Base-by-base conservation (phyloP, 768 basidiomycete species). In the Jaapia argillacea region DNA sequence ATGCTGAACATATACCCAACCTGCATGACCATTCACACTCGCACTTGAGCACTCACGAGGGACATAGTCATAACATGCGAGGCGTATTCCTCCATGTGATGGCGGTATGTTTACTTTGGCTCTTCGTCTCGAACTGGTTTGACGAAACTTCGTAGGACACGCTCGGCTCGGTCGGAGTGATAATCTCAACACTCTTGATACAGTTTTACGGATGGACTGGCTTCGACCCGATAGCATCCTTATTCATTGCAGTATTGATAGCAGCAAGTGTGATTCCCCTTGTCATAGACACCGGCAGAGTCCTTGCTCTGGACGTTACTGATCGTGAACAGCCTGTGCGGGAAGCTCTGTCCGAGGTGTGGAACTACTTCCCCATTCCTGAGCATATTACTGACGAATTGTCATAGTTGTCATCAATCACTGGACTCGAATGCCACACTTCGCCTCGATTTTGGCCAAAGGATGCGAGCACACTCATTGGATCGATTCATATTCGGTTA, bases 171-270 rank as follows among this genome's bases (percentile, higher is more conserved):
- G 92, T 98, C 18, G 96, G 96, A 14, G 96, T 99, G 14, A 99
- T 99, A 57, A 75, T 97, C 42, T 98, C 96, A 21, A 99, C 96
- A 2, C 67, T 98, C 14, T 74, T 98, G 43, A 98, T 99, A 48
- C 83, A 93, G 58, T 81, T 81, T 48, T 98, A 96, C 53, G 94
- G 96, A 20, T 98, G 93, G 92, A 97, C 94, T 10, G 92, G 92
- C 16, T 99, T 97, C 58, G 96, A 99, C 62, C 96, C 96, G 1
- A 91, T 99, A 47, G 96, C 96, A 0, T 93, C 90, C 6, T 67
- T 99, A 23, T 94, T 99, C 62, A 99, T 99, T 51, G 96, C 96
- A 4, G 64, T 88, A 6, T 66, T 99, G 50, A 99, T 99, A 53
- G 89, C 90, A 18, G 93, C 89, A 4, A 94, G 91, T 57, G 96